A percentile compares a stretch with the other conserved stretches of the same genome.
These are phyloP conservation scores for Leccinum uliginosum DNA, from an alignment of 768 basidiomycete species.

Conservation along the genomic window DNA sequence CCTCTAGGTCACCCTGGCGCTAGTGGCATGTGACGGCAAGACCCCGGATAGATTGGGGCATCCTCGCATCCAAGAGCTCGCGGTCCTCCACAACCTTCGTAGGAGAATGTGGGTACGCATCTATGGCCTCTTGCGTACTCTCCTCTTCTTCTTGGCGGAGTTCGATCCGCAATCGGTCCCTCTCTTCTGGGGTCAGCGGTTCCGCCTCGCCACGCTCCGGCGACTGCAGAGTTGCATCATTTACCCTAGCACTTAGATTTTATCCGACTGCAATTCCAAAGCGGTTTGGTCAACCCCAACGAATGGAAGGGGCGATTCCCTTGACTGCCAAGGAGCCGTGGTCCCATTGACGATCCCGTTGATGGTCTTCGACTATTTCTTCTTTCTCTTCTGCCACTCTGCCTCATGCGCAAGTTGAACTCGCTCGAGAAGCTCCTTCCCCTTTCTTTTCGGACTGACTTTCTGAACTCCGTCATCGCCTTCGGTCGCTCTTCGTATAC, in stretches of 20 bases:
- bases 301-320: not conserved
- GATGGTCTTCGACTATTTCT: slow-evolving; percentile 16
- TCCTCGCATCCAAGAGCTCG: slow-evolving; percentile 7
- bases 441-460: slow-evolving; percentile 12
- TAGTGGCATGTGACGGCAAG: too few relatives aligned
- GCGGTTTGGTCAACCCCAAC: not conserved
- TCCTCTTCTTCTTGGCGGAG: too few relatives aligned
- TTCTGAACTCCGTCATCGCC: slow-evolving; percentile 7
- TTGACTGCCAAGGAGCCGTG: not conserved
- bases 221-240: slow-evolving; percentile 22
- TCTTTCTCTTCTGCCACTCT: slow-evolving; percentile 12
- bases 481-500: slow-evolving; percentile 9
- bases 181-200: too few relatives aligned
- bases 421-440: slow-evolving; percentile 20
- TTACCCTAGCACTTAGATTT: slow-evolving; percentile 28
- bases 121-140: slow-evolving; percentile 52
- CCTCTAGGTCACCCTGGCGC: too few relatives aligned
- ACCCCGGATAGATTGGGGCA: not conserved
- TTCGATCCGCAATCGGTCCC: too few relatives aligned
- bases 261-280: slow-evolving; percentile 7
- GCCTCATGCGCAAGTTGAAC: slow-evolving; percentile 10
- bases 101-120: slow-evolving; percentile 13
- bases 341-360: slow-evolving; percentile 11
- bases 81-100: not conserved
- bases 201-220: slow-evolving; percentile 10